Base-by-base conservation (phyloP, 1,139 yeast species). In the Diutina mesorugosa region DNA sequence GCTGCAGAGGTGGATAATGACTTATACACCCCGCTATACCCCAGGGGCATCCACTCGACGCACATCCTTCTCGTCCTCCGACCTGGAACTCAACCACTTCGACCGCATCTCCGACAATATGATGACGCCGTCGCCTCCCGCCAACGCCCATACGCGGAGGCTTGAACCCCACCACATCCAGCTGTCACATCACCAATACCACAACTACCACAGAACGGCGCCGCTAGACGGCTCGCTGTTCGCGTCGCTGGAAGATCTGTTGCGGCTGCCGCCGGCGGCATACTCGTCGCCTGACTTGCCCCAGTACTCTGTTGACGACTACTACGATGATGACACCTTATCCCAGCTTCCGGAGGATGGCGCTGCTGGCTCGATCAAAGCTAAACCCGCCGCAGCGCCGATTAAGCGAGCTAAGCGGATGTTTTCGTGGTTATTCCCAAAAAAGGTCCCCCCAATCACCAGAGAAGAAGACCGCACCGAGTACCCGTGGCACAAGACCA, bases 401-500 rank as follows among this genome's bases (percentile, higher is more conserved):
- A 56, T 54, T 35, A 45, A 21, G 10, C 56, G 51, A 21, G 58
- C 12, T 29, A 65, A 69, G 53, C 62, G 77, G 55, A 56, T 66
- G 48, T 73, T 73, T 56, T 65, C 73, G 14, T 71, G 68, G 59
- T 57, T 70, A 50, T 74, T 76, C 60, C 65, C 73, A 51, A 72
- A 65, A 55, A 58, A 59, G 28, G 74, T 74, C 1, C 78, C 78
- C 2, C 71, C 72, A 1, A 60, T 75, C 8, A 69, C 70, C 6
- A 46, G 61, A 3, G 71, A 68, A n/a, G 76, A 72, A 32, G 79
- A 76, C 56, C 64, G 80, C 50, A 62, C 62, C 45, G 62, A 64
- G 1, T 76, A 73, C 60, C 79, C 78, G 5, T 73, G 77, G 76
- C 66, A 67, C 51, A 57, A 54, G 8, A 62, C 68, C 12, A 70